phyloP scores from a whole-genome alignment of 2,329 filamentous ascomycete genomes.

The Ophiocordyceps camponoti-saundersi region DNA sequence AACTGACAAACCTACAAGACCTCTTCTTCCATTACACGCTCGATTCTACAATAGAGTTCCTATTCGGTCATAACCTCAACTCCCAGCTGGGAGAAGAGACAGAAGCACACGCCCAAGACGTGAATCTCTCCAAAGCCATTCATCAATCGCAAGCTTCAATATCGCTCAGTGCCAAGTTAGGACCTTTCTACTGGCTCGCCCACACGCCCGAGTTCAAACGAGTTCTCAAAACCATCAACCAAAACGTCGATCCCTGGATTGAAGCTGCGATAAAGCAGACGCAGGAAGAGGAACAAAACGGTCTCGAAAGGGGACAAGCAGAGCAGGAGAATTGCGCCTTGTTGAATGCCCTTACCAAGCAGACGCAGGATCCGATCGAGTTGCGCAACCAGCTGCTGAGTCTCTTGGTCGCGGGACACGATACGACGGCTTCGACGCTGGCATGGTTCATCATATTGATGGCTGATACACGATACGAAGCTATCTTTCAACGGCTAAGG shows the following conservation, averaged over 20 bases:
- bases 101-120: slow-evolving; percentile 7
- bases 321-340: slow-evolving; percentile 12
- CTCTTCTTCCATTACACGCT: slow-evolving; percentile 31
- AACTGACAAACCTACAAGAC: slow-evolving; percentile 23
- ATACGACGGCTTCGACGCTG: slow-evolving; percentile 33
- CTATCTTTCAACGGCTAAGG: slow-evolving; percentile 24
- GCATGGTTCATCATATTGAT: slow-evolving; percentile 29
- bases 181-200: slow-evolving; percentile 25
- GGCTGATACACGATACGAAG: slow-evolving; percentile 15
- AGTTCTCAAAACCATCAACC: slow-evolving; percentile 47
- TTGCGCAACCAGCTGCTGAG: slow-evolving; percentile 16
- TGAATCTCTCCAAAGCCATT: slow-evolving; percentile 15
- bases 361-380: slow-evolving; percentile 12
- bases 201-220: slow-evolving; percentile 40
- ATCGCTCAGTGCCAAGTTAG: slow-evolving; percentile 33
- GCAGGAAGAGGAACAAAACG: neutral
- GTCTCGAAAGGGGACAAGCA: neutral
- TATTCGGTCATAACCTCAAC: slow-evolving; percentile 40
- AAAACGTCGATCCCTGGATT: slow-evolving; percentile 52
- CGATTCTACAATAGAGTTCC: slow-evolving; percentile 33
- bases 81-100: slow-evolving; percentile 17
- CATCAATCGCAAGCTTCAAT: slow-evolving; percentile 21
- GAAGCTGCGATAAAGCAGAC: slow-evolving; percentile 27
- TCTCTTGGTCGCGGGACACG: slow-evolving; percentile 30
- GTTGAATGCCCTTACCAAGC: slow-evolving; percentile 13